Evolutionary conservation across 176 grass and related monocot genomes (phyloP).

Genomic region (Pharus latifolius): DNA sequence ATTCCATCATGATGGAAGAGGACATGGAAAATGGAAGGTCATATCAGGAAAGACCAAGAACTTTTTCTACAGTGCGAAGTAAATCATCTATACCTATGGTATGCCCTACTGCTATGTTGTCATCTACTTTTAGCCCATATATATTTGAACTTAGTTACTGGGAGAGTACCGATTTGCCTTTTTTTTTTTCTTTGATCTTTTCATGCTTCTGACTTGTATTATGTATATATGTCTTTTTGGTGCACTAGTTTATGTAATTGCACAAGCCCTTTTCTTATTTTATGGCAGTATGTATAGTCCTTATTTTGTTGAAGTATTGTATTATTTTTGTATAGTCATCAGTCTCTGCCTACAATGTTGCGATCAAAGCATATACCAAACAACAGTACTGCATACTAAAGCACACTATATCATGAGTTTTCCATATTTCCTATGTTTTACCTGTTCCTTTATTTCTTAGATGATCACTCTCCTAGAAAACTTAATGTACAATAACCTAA

Average conservation of each 20-base stretch:
- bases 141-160: neutral
- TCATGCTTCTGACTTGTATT: neutral
- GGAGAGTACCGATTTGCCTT: neutral
- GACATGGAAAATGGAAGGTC: constrained; percentile 77
- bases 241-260: neutral
- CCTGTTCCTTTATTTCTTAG: neutral
- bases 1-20: constrained; percentile 73
- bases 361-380: neutral
- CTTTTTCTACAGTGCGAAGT: constrained; percentile 73
- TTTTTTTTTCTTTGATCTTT: neutral
- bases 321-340: neutral
- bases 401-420: neutral
- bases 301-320: constrained; percentile 7
- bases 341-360: neutral
- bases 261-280: neutral
- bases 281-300: neutral
- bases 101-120: constrained; percentile 17
- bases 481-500: neutral
- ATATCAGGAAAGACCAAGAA: constrained; percentile 70
- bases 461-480: neutral
- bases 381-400: neutral
- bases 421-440: neutral
- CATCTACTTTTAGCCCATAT: neutral
- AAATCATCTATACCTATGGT: constrained; percentile 74
- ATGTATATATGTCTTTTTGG: neutral